Evolutionary conservation across 2,329 filamentous ascomycete genomes (phyloP).

Genomic region (Cladosporium phlei): DNA sequence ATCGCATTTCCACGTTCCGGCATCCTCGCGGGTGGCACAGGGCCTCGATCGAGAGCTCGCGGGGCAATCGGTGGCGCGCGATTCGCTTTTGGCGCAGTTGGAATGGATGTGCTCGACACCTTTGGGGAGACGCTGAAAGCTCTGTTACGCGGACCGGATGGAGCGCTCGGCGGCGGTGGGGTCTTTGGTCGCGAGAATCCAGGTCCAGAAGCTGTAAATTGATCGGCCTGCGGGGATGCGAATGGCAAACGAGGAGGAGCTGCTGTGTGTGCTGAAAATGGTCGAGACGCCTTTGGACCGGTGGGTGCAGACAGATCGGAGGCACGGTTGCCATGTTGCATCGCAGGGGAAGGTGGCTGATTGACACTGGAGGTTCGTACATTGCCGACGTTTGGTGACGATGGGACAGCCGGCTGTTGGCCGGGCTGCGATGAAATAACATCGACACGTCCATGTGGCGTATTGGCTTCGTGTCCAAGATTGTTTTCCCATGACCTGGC

Average conservation of each 20-base stretch:
- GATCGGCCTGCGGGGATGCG: conserved; percentile 24
- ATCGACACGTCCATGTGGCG: conserved; percentile 21
- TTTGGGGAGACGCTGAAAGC: conserved; percentile 34
- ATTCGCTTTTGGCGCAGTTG: conserved; percentile 34
- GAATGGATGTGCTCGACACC: conserved; percentile 27
- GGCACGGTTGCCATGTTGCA: conserved; percentile 20
- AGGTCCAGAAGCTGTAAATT: background rate
- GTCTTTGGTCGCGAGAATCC: conserved; percentile 4
- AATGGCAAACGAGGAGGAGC: conserved; percentile 27
- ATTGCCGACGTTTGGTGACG: conserved; percentile 21
- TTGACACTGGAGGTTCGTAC: conserved; percentile 19
- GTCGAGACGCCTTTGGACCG: conserved; percentile 27
- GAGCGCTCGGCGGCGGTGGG: conserved; percentile 27
- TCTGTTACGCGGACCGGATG: conserved; percentile 29
- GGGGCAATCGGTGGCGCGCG: conserved; percentile 27
- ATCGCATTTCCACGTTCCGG: conserved; percentile 11
- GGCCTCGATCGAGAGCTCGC: conserved; percentile 20
- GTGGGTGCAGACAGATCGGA: conserved; percentile 27
- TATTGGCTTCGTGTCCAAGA: conserved; percentile 24
- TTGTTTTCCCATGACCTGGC: conserved; percentile 27
- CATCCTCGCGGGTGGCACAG: conserved; percentile 16
- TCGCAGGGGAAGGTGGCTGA: conserved; percentile 24
- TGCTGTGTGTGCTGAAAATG: conserved; percentile 20
- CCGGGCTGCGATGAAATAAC: conserved; percentile 10
- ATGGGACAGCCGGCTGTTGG: conserved; percentile 14